Base-by-base conservation (phyloP, 2,329 filamentous ascomycete species). In the Penicillium sp. region DNA sequence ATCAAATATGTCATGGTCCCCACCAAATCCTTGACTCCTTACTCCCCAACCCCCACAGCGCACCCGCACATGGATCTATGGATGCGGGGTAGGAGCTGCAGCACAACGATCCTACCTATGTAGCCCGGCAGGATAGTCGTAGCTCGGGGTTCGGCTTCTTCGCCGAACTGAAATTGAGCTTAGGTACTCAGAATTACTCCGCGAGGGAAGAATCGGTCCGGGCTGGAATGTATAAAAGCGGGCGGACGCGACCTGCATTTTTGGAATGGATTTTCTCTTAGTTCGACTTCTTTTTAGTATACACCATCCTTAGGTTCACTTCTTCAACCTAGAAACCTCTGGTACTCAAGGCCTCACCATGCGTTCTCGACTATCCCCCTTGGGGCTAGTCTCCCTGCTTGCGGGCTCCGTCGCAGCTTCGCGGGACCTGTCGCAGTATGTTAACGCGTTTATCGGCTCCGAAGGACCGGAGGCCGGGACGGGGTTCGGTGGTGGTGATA, bases 361-460 rank as follows among this genome's bases (percentile, higher is more conserved):
- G 11, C 20, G 27, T 9, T 40, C 42, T 10, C 44, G 42, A 36
- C 18, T 36, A 10, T 27, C 35, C 22, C 14, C 20, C 22, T 16
- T 47, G 39, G 49, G 49, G 5, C 27, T 52, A 16, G 6, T 46
- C 2, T 28, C 5, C 22, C 22, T 49, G 5, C 43, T 57, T n/a
- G 14, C 27, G 11, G 27, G 33, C 33, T 33, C 48, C 4, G 38
- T 44, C 13, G 36, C 43, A 22, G 46, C 49, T 14, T 27, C 51
- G 5, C 33, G 52, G 22, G 66, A 69, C 46, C 62, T 64, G 41
- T 67, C 68, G 13, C 65, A 69, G 51, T 72, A 71, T 63, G 76
- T 78, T 8, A 76, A 79, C 50, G 68, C 73, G 1, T 72, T 79
- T 40, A 77, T 79, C 18, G 76, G 76, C 6, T 75, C 75, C 0